phyloP scores from a whole-genome alignment of 2,329 filamentous ascomycete genomes.

The Colletotrichum sp. region DNA sequence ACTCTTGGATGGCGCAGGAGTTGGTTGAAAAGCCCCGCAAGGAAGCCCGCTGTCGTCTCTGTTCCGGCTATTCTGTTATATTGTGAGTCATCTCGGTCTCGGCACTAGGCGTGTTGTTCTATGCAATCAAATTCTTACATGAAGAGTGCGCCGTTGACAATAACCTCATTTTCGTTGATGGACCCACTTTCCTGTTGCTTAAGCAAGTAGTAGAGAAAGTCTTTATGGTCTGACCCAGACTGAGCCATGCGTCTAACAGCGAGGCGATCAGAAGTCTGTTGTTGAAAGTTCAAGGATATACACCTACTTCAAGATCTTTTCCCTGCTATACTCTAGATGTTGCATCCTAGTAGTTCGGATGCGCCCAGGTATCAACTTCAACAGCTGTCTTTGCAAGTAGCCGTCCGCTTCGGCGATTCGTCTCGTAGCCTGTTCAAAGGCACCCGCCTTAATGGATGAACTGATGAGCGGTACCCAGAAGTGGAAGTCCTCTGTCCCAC shows the following conservation, averaged over 20 bases:
- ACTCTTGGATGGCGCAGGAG: slow-evolving; percentile 35
- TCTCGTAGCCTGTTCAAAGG: slow-evolving; percentile 2
- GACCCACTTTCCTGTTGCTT: background rate
- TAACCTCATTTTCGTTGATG: background rate
- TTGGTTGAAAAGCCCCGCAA: slow-evolving; percentile 38
- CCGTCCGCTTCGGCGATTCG: background rate
- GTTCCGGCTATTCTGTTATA: background rate
- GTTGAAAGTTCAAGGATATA: too few species aligned
- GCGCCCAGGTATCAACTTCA: background rate
- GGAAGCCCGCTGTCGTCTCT: slow-evolving; percentile 12
- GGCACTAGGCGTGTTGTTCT: fast-evolving
- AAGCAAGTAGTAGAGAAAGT: background rate
- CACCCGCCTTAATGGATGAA: background rate
- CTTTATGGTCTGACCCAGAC: background rate
- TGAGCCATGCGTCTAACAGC: background rate
- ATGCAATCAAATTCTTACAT: background rate
- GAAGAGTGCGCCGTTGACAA: background rate
- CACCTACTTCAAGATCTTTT: background rate
- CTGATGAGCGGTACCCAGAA: slow-evolving; percentile 11
- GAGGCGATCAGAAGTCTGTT: background rate
- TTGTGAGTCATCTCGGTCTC: background rate
- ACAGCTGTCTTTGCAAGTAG: background rate
- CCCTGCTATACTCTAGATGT: background rate
- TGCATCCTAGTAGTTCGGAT: background rate
- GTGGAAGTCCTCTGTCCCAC: background rate